Base-by-base conservation (phyloP, 306 rosid genomes). In the Castanopsis chinensis region DNA sequence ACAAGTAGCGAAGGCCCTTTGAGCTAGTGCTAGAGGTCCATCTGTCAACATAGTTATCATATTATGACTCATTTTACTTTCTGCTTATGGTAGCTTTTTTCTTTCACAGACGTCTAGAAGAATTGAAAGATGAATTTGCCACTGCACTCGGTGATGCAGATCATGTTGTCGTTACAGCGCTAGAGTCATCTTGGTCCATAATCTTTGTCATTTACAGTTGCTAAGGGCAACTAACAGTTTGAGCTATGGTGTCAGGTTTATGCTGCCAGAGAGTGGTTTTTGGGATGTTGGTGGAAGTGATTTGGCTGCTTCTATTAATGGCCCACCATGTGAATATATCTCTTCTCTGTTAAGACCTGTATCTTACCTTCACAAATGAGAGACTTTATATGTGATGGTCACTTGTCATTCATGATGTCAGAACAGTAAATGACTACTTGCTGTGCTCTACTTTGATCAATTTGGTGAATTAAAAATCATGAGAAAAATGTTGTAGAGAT, bases 91-190 rank as follows among this genome's bases (percentile, higher is more conserved):
- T 13, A 69, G 13, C 12, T 28, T 21, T 69, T n/a, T 4, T 69
- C 73, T 33, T 74, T n/a, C 49, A 33, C 56, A 72, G 84, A 65
- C 87, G 84, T 64, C 70, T 83, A 71, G 79, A 76, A 51, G 84
- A 73, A 49, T 6, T 84, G 69, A 76, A 57, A 67, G 82, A 76
- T 63, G 73, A 57, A 12, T 84, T 80, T 59, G 60, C 87, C 37
- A n/a, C 17, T 28, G 84, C 79, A 53, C 84, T 76, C 28, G 1
- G 69, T 57, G 74, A n/a, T 9, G 81, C 79, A 30, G 78, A 84
- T 71, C 81, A 84, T 56, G 87, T 80, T 64, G 61, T 80, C 21
- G 74, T 76, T 49, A 73, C 82, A 56, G 79, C 45, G 82, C 82
- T 76, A 57, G 41, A 5, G 14, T 15, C 71, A 5, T 71, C 28